Conservation (phyloP, 2,329 filamentous ascomycete genomes). For the Calonectria crousiana region DNA sequence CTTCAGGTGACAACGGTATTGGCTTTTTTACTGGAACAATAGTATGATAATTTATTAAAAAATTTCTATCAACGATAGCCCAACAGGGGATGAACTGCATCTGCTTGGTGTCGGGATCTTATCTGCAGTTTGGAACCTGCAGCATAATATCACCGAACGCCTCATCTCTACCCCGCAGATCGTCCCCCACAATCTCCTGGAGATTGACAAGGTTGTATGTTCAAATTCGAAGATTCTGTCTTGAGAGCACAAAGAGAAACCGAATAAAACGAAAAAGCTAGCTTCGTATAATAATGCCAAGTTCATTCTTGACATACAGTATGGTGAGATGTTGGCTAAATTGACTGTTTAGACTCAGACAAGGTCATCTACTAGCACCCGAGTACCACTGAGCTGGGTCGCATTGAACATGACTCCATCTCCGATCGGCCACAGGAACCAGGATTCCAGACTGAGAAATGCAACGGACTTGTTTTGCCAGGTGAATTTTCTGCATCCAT, state of each 20-base stretch:
- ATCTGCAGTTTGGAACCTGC: neutral
- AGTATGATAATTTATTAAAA: neutral
- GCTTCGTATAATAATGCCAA: neutral
- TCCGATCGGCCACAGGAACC: neutral
- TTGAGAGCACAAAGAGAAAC: neutral
- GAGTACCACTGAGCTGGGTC: neutral
- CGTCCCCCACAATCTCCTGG: neutral
- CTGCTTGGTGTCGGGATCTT: neutral
- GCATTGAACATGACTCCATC: neutral
- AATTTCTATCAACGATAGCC: neutral
- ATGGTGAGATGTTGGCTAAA: no score
- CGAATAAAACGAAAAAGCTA: neutral
- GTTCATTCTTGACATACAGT: neutral
- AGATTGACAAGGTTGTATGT: neutral
- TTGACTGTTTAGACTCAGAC: neutral
- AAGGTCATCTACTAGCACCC: neutral
- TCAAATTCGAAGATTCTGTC: neutral
- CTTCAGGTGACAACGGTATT: no score
- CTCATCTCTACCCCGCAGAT: slow-evolving; percentile 4
- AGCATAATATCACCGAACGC: neutral
- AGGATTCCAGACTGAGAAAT: neutral
- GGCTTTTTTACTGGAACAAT: neutral
- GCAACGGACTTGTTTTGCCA: slow-evolving; percentile 22
- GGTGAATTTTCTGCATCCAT: neutral
- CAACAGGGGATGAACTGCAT: neutral